Conservation (phyloP, 805 yeast species). For the Sungouiozyma intestinalis region DNA sequence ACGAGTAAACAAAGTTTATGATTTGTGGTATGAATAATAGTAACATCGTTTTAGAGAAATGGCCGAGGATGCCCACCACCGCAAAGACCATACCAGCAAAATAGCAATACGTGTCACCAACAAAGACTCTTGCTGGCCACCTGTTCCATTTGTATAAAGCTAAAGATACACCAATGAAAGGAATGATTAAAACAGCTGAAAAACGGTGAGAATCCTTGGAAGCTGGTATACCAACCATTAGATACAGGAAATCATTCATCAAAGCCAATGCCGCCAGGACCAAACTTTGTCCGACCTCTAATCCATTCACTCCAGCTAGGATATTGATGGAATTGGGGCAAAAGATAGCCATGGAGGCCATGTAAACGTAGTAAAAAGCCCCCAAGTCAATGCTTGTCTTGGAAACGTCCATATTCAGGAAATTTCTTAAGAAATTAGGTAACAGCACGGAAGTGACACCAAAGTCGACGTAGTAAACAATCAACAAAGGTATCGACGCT, state of each 20-base stretch:
- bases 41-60: slow-evolving; percentile 86
- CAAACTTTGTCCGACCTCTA: slow-evolving; percentile 91
- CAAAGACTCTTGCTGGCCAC: slow-evolving; percentile 89
- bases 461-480: slow-evolving; percentile 88
- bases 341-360: slow-evolving; percentile 86
- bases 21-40: slow-evolving; percentile 86
- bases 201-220: slow-evolving; percentile 77
- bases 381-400: slow-evolving; percentile 57
- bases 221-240: slow-evolving; percentile 39
- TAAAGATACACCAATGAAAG: slow-evolving; percentile 75
- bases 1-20: slow-evolving; percentile 76
- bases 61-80: slow-evolving; percentile 91
- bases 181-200: slow-evolving; percentile 69
- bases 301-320: slow-evolving; percentile 90
- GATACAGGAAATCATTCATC: slow-evolving; percentile 66
- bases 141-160: slow-evolving; percentile 72
- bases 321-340: slow-evolving; percentile 95
- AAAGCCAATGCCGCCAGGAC: slow-evolving; percentile 63
- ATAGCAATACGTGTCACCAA: slow-evolving; percentile 96
- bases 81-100: slow-evolving; percentile 99
- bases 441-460: slow-evolving; percentile 81
- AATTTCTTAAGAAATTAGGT: slow-evolving; percentile 52
- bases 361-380: slow-evolving; percentile 67
- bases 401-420: slow-evolving; percentile 23
- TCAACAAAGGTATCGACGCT: slow-evolving; percentile 81